These are phyloP conservation scores for Penicillium sp. DNA, from an alignment of 2,329 filamentous ascomycete genomes.

Conservation along the genomic window DNA sequence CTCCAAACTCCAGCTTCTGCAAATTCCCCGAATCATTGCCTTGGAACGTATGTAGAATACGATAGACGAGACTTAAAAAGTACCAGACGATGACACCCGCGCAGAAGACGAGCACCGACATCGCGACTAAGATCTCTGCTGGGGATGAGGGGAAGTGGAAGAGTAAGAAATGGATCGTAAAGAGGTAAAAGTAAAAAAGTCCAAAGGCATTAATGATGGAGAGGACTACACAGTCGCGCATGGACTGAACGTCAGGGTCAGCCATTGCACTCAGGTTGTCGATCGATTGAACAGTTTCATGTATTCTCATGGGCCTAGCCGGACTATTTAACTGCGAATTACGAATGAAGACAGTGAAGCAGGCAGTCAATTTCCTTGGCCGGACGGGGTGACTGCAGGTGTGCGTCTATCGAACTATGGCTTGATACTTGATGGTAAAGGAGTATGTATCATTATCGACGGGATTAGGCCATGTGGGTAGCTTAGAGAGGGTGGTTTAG, in stretches of 20 bases:
- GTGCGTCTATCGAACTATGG: too few species aligned
- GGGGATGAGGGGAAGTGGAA: not conserved
- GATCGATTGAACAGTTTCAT: not conserved
- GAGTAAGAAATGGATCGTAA: not conserved
- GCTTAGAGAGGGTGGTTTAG: not conserved
- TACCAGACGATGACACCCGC: not conserved
- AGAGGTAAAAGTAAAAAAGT: not conserved
- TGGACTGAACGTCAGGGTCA: not conserved
- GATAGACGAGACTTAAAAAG: not conserved
- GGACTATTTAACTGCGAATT: not conserved
- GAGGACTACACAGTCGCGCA: not conserved
- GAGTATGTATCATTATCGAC: not conserved
- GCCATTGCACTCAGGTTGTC: not conserved
- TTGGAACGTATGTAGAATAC: not conserved
- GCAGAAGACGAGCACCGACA: not conserved
- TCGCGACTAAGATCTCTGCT: not conserved
- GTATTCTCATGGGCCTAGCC: not conserved
- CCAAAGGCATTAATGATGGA: not conserved
- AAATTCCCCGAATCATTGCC: constrained; percentile 2
- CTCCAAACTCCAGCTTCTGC: constrained; percentile 10
- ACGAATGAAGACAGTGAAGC: not conserved
- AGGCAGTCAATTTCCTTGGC: not conserved
- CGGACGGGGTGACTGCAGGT: not conserved
- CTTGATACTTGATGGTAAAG: too few species aligned
- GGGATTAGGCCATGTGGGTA: too few species aligned